phyloP scores from a whole-genome alignment of 2,329 filamentous ascomycete species.

The Aspergillus sp. region DNA sequence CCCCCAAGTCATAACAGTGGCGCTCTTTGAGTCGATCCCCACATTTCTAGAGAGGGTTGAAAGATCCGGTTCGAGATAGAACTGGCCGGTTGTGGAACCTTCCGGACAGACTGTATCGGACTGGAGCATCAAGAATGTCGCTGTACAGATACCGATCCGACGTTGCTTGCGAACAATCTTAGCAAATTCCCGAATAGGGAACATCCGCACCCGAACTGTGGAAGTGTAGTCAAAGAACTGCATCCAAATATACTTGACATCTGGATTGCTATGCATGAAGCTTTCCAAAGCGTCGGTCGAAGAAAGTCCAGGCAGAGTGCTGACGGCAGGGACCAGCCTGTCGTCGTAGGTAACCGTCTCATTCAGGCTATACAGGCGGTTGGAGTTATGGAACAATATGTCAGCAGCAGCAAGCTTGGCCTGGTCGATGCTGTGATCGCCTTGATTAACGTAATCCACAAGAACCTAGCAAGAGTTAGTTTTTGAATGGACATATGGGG shows the following conservation, averaged over 20 bases:
- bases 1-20: conserved; percentile 69
- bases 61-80: conserved; percentile 67
- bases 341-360: conserved; percentile 33
- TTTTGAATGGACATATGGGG: not conserved
- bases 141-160: conserved; percentile 64
- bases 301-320: not conserved
- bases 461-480: conserved; percentile 54
- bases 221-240: conserved; percentile 81
- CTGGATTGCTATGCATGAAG: conserved; percentile 54
- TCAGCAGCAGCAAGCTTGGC: conserved; percentile 66
- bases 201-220: conserved; percentile 64
- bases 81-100: conserved; percentile 63
- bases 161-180: conserved; percentile 50
- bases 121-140: conserved; percentile 66
- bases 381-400: conserved; percentile 75
- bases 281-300: conserved; percentile 36
- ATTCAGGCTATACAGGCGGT: conserved; percentile 68
- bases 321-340: conserved; percentile 3
- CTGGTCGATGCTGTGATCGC: conserved; percentile 62
- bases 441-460: conserved; percentile 64
- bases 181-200: conserved; percentile 63
- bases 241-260: conserved; percentile 68
- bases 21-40: conserved; percentile 57
- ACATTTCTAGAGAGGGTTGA: conserved; percentile 62
- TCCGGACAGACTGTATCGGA: conserved; percentile 60